These are phyloP conservation scores for Rhodotorula taiwanensis DNA, from an alignment of 768 basidiomycete species.

Conservation along the genomic window DNA sequence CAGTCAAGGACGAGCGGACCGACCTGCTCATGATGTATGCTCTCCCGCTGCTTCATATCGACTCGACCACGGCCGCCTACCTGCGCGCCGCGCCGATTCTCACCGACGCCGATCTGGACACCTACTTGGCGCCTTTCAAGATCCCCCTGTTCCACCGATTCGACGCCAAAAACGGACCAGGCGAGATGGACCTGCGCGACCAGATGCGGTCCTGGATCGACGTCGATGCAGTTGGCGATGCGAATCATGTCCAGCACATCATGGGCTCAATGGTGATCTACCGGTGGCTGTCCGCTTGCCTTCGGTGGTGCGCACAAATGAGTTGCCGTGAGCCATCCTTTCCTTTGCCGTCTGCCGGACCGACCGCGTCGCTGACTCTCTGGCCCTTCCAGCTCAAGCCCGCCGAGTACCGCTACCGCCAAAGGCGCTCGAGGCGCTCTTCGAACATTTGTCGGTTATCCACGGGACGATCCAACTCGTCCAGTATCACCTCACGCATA, in stretches of 20 bases:
- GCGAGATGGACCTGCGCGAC: background rate
- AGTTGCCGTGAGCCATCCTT: background rate
- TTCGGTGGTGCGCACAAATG: constrained; percentile 2
- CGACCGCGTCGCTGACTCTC: too few relatives aligned
- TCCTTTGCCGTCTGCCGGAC: background rate
- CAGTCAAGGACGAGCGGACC: background rate
- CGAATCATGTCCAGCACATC: background rate
- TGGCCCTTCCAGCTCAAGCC: background rate
- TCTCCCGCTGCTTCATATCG: constrained; percentile 3
- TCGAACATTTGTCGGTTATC: background rate
- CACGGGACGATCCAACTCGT: constrained; percentile 1
- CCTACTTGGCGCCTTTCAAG: constrained; percentile 1
- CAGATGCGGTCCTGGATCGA: background rate
- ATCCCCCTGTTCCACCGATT: background rate
- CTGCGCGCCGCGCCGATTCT: constrained; percentile 4
- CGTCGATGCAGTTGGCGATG: background rate
- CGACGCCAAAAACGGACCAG: background rate
- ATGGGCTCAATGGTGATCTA: constrained; percentile 1
- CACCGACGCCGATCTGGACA: background rate
- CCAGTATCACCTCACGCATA: background rate
- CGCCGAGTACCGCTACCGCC: background rate
- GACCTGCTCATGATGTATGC: background rate
- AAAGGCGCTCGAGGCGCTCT: background rate
- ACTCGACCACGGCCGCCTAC: constrained; percentile 4
- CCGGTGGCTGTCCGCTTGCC: constrained; percentile 6